phyloP scores from a whole-genome alignment of 1,284 basidiomycete species.

The Pisolithus thermaeus region DNA sequence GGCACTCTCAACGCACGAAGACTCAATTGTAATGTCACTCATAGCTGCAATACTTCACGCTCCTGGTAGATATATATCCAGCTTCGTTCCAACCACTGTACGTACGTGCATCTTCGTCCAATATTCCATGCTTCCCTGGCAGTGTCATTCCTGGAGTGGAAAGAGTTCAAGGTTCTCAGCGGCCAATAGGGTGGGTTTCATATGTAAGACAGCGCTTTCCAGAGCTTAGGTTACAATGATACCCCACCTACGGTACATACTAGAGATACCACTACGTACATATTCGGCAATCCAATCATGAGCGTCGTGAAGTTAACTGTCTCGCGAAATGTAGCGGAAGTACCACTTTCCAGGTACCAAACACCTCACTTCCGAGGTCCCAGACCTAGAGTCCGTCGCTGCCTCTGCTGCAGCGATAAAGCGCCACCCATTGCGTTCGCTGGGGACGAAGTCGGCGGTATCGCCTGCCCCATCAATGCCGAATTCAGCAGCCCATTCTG shows the following conservation, averaged over 20 bases:
- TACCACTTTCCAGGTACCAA: too few relatives aligned
- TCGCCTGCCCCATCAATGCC: conserved; percentile 17
- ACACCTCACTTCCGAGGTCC: conserved; percentile 15
- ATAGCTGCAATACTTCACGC: background rate
- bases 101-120: background rate
- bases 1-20: background rate
- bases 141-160: background rate
- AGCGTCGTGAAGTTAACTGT: background rate
- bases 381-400: conserved; percentile 45
- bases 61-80: too few relatives aligned
- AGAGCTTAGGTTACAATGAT: too few relatives aligned
- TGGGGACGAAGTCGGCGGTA: conserved; percentile 16
- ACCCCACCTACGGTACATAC: too few relatives aligned
- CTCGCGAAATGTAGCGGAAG: too few relatives aligned
- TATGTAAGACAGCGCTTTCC: too few relatives aligned
- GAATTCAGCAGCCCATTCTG: conserved; percentile 39
- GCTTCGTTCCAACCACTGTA: background rate
- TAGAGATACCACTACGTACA: too few relatives aligned
- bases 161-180: too few relatives aligned
- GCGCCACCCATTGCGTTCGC: conserved; percentile 18
- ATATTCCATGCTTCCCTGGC: background rate
- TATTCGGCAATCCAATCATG: background rate
- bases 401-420: conserved; percentile 40
- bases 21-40: background rate
- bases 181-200: too few relatives aligned